A percentile compares a stretch with the other conserved stretches of the same genome.
These are phyloP conservation scores for Gyrodon lividus DNA, from an alignment of 768 basidiomycete species.

Conservation along the genomic window DNA sequence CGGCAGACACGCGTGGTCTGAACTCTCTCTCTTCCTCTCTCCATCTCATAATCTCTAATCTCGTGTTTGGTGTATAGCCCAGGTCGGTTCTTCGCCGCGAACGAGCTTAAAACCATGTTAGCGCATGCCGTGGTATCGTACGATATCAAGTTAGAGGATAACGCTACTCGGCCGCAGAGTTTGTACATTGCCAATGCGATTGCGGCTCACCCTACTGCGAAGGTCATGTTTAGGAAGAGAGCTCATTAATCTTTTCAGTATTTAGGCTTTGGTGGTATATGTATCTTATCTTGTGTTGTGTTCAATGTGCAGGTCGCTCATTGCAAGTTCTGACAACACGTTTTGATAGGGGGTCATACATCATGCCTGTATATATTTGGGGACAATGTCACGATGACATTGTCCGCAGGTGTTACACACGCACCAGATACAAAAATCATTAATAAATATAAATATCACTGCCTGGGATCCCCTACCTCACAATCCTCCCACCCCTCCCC, in stretches of 20 bases:
- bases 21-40: conserved; percentile 17
- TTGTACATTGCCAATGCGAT: not conserved
- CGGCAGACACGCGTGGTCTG: conserved; percentile 36
- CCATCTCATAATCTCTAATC: not conserved
- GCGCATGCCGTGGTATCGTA: conserved; percentile 37
- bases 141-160: conserved; percentile 8
- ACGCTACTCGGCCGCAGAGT: not conserved
- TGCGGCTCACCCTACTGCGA: not conserved
- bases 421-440: too few species aligned
- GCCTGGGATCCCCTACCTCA: conserved; percentile 1
- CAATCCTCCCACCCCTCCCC: conserved; percentile 40
- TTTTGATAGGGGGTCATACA: too few species aligned
- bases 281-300: too few species aligned
- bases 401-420: too few species aligned
- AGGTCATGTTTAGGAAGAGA: conserved; percentile 24
- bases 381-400: too few species aligned
- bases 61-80: conserved; percentile 23
- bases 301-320: not conserved
- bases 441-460: not conserved
- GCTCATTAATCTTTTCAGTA: too few species aligned
- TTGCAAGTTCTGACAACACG: too few species aligned
- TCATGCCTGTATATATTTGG: too few species aligned
- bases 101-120: conserved; percentile 43
- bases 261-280: too few species aligned
- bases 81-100: conserved; percentile 42